Conservation (phyloP, 257 asterid species). For the Fraxinus pennsylvanica region DNA sequence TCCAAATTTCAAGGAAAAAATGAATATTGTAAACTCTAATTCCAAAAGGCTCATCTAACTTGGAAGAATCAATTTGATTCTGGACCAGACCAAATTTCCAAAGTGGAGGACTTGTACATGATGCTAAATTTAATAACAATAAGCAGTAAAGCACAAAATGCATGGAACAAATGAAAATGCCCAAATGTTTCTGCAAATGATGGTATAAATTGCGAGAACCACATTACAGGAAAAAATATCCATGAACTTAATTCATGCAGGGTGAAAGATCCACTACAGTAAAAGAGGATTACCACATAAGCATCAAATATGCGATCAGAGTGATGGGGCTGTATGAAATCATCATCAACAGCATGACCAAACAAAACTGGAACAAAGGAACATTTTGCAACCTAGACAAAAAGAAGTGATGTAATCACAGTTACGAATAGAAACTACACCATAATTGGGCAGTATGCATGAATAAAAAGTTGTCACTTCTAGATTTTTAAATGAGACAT, state of each 20-base stretch:
- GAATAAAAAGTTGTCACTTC: neutral
- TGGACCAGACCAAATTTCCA: neutral
- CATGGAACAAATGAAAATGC: conserved; percentile 9
- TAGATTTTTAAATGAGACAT: neutral
- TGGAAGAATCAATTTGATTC: neutral
- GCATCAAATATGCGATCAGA: conserved; percentile 80
- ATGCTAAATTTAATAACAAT: neutral
- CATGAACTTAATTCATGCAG: neutral
- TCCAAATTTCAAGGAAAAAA: neutral
- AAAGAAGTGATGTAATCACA: conserved; percentile 10
- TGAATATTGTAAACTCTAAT: neutral
- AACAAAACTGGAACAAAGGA: conserved; percentile 84
- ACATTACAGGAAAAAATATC: neutral
- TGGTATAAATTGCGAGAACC: neutral
- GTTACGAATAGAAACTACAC: neutral
- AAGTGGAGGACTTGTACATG: neutral
- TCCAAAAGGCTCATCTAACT: conserved; percentile 10
- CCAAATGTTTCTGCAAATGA: neutral
- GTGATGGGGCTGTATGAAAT: conserved; percentile 93
- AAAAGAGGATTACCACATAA: conserved; percentile 60
- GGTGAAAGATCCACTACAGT: neutral
- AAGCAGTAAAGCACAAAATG: conserved; percentile 5
- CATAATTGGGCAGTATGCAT: neutral
- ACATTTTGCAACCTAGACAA: conserved; percentile 73
- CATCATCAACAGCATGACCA: conserved; percentile 89